Percentiles rank a stretch among this genome's conserved stretches.
phyloP scores from a whole-genome alignment of 768 basidiomycete species.

The Podaxis carcinomalis region DNA sequence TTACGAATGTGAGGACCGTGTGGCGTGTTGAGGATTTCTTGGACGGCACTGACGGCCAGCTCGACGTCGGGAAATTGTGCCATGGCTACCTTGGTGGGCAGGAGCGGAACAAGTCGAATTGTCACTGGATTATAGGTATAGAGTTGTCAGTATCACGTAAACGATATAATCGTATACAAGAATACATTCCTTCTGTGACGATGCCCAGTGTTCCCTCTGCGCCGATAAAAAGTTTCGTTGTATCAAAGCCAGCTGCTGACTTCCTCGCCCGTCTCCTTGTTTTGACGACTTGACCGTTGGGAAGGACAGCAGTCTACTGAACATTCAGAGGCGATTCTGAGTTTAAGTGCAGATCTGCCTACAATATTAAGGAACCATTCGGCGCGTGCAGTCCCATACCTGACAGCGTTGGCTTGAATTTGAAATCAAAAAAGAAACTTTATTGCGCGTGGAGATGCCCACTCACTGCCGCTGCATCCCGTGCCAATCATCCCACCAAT shows the following conservation, averaged over 20 bases:
- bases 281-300: slow-evolving; percentile 82
- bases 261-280: slow-evolving; percentile 78
- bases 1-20: slow-evolving; percentile 71
- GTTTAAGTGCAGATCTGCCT: slow-evolving; percentile 20
- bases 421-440: background rate
- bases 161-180: background rate
- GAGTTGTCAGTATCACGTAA: background rate
- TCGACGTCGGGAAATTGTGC: slow-evolving; percentile 81
- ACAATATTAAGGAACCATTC: slow-evolving; percentile 87
- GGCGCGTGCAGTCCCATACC: slow-evolving; percentile 83
- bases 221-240: slow-evolving; percentile 85
- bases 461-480: slow-evolving; percentile 79
- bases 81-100: slow-evolving; percentile 86
- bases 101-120: slow-evolving; percentile 69
- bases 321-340: slow-evolving; percentile 7
- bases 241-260: slow-evolving; percentile 84
- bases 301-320: slow-evolving; percentile 75
- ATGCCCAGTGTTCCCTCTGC: slow-evolving; percentile 89
- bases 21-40: slow-evolving; percentile 69
- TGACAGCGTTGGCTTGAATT: slow-evolving; percentile 65
- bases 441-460: slow-evolving; percentile 2
- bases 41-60: slow-evolving; percentile 74
- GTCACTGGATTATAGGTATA: slow-evolving; percentile 50
- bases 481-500: slow-evolving; percentile 90
- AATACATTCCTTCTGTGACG: slow-evolving; percentile 68